Conservation (phyloP, 225 moss, liverwort and hornwort genomes). For the Physcomitrium patens region DNA sequence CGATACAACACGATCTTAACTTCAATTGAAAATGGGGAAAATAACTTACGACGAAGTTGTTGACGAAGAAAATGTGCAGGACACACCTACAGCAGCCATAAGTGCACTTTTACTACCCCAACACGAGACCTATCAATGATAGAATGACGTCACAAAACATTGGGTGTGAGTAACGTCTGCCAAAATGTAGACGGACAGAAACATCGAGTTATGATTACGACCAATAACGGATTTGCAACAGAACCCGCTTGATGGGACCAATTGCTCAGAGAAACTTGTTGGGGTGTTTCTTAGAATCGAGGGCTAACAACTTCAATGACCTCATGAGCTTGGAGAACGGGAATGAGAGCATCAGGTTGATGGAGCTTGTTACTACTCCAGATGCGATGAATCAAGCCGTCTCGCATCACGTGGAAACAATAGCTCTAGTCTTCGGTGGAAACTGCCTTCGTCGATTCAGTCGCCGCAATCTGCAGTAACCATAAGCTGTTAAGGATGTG, state of each 20-base stretch:
- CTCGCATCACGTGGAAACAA: constrained; percentile 70
- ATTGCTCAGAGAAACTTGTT: too few relatives aligned
- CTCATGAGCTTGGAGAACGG: constrained; percentile 48
- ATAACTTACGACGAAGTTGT: too few relatives aligned
- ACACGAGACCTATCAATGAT: constrained; percentile 67
- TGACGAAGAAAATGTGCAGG: background rate
- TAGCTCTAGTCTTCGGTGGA: constrained; percentile 15
- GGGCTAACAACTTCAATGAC: constrained; percentile 73
- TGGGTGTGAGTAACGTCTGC: too few relatives aligned
- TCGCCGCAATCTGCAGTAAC: constrained; percentile 34
- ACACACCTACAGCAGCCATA: constrained; percentile 82
- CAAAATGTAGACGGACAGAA: too few relatives aligned
- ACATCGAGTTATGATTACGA: too few relatives aligned
- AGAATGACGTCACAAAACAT: background rate
- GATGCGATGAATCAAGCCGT: constrained; percentile 77
- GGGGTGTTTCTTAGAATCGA: background rate
- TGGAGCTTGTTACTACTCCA: constrained; percentile 92
- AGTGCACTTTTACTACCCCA: constrained; percentile 98
- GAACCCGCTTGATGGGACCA: too few relatives aligned
- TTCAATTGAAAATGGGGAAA: too few relatives aligned
- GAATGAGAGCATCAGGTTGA: constrained; percentile 81
- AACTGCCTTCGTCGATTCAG: constrained; percentile 27
- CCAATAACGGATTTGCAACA: too few relatives aligned
- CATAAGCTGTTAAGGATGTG: constrained; percentile 47
- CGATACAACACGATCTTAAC: too few relatives aligned